Percentiles rank a stretch among this genome's conserved stretches.
Conservation (phyloP, 2,329 filamentous ascomycete genomes). For the Epichloe gansuensis region DNA sequence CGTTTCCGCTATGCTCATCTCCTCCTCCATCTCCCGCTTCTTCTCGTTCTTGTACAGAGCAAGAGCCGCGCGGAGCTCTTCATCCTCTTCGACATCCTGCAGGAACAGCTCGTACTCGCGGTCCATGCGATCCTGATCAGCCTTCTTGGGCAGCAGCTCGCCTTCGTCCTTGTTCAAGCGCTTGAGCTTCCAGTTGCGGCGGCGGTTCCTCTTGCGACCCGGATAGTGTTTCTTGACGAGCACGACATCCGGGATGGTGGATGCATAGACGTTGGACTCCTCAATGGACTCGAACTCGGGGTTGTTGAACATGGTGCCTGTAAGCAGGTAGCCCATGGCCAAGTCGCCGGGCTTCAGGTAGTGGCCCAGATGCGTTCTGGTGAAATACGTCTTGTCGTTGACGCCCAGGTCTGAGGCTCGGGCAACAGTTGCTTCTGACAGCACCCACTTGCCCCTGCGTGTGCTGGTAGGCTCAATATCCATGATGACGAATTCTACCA, state of each 20-base stretch:
- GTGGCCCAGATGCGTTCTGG: conserved; percentile 77
- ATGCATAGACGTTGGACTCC: conserved; percentile 60
- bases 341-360: conserved; percentile 83
- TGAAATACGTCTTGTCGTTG: conserved; percentile 82
- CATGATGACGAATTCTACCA: conserved; percentile 89
- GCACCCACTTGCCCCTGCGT: conserved; percentile 67
- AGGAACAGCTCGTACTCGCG: conserved; percentile 96
- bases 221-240: conserved; percentile 96
- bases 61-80: conserved; percentile 72
- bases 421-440: conserved; percentile 81
- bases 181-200: conserved; percentile 86
- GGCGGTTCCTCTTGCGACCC: conserved; percentile 66
- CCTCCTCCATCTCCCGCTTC: conserved; percentile 38
- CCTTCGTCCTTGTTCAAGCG: conserved; percentile 85
- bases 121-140: conserved; percentile 80
- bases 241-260: conserved; percentile 78
- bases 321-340: conserved; percentile 86
- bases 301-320: conserved; percentile 88
- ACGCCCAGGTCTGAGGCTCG: conserved; percentile 74
- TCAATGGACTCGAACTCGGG: conserved; percentile 74
- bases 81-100: conserved; percentile 90
- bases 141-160: conserved; percentile 73
- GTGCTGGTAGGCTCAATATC: conserved; percentile 75
- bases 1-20: conserved; percentile 56
- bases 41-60: conserved; percentile 68